A percentile compares a stretch with the other conserved stretches of the same genome.
These are phyloP conservation scores for Hypoxylon sp. DNA, from an alignment of 2,329 filamentous ascomycete genomes.

Conservation along the genomic window DNA sequence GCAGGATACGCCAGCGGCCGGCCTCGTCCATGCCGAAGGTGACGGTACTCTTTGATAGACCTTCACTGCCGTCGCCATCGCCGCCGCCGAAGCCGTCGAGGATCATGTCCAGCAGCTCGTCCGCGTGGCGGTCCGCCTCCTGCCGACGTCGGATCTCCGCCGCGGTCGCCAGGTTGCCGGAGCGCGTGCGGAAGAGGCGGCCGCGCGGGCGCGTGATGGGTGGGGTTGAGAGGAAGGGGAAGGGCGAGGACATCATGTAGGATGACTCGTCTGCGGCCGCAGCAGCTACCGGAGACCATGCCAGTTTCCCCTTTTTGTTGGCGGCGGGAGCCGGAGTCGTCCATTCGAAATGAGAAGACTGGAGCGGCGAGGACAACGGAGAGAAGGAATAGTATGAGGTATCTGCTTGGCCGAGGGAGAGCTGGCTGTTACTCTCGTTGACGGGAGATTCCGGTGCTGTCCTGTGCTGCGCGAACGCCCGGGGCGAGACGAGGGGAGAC, in stretches of 20 bases:
- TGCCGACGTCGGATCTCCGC: conserved; percentile 44
- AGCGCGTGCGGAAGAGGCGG: conserved; percentile 45
- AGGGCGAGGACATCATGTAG: conserved; percentile 8
- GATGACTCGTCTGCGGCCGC: conserved; percentile 3
- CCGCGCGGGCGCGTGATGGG: conserved; percentile 25
- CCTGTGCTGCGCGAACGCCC: not conserved
- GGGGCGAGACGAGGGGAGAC: not conserved
- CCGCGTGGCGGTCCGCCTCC: conserved; percentile 42
- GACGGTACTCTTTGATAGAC: conserved; percentile 38
- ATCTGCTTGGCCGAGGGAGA: not conserved
- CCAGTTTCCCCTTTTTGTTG: not conserved
- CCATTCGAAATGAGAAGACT: not conserved
- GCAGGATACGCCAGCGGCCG: conserved; percentile 57
- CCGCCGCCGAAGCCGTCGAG: conserved; percentile 54
- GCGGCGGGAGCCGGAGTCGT: not conserved
- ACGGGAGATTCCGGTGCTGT: not conserved
- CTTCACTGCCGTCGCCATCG: too few species aligned
- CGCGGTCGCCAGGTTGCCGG: conserved; percentile 44
- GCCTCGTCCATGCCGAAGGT: conserved; percentile 54
- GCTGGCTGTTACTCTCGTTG: not conserved
- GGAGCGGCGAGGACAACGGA: not conserved
- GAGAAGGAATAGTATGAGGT: not conserved
- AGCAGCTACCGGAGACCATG: not conserved
- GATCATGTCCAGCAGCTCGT: conserved; percentile 52
- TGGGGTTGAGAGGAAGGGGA: conserved; percentile 5